phyloP scores from a whole-genome alignment of 805 yeast genomes.

The Komagataella ulmi region DNA sequence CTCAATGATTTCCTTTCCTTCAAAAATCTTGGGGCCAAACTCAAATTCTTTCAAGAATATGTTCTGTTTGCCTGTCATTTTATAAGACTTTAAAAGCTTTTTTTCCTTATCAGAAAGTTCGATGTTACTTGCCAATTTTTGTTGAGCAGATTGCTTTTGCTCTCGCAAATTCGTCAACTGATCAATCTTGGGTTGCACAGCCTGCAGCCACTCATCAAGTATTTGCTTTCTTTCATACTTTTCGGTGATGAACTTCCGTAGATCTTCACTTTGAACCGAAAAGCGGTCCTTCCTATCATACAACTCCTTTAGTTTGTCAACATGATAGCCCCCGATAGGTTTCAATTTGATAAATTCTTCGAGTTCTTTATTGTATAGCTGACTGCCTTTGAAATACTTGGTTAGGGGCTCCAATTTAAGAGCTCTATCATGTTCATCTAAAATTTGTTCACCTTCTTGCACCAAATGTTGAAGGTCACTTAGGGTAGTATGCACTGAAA shows the following conservation, averaged over 20 bases:
- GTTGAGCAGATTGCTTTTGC: not conserved
- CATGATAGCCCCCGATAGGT: not conserved
- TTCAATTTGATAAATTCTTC: not conserved
- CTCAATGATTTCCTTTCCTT: not conserved
- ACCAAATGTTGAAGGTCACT: constrained; percentile 7
- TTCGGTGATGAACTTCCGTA: not conserved
- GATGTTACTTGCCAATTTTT: not conserved
- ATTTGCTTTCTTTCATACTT: not conserved
- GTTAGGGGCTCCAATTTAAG: not conserved
- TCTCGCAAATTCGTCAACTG: not conserved
- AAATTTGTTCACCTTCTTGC: constrained; percentile 11
- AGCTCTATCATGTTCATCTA: constrained; percentile 1
- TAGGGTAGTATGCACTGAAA: not conserved
- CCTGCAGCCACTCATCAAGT: not conserved
- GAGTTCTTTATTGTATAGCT: not conserved
- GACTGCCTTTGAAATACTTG: not conserved
- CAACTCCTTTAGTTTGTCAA: constrained; percentile 5
- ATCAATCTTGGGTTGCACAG: not conserved
- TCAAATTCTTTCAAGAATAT: not conserved
- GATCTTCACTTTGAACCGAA: not conserved
- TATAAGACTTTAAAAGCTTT: not conserved
- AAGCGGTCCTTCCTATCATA: constrained; percentile 4
- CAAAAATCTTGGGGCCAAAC: not conserved
- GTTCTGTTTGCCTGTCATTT: not conserved
- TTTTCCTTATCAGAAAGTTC: not conserved